These are phyloP conservation scores for Iberis amara DNA, from an alignment of 441 rosid genomes.

Conservation along the genomic window DNA sequence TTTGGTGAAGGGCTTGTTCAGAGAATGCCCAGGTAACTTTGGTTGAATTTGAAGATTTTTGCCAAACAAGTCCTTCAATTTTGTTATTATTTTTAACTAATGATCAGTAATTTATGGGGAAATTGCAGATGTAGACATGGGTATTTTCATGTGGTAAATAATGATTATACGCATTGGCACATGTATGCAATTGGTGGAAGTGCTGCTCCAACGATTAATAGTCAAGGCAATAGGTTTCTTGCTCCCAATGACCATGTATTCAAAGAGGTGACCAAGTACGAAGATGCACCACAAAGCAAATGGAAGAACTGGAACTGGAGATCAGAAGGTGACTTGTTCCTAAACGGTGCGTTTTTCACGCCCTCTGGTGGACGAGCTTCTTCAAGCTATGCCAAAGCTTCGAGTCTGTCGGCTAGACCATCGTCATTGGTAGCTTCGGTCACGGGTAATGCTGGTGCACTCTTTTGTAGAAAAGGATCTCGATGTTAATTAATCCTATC, in stretches of 20 bases:
- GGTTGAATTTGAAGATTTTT: not conserved
- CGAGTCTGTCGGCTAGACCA: constrained; percentile 49
- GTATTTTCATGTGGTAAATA: constrained; percentile 49
- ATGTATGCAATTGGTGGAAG: constrained; percentile 54
- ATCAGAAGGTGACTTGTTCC: constrained; percentile 40
- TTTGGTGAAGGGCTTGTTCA: constrained; percentile 48
- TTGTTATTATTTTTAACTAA: not conserved
- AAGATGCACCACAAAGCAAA: constrained; percentile 30
- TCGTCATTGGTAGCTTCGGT: constrained; percentile 38
- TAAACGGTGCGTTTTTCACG: constrained; percentile 45
- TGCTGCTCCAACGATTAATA: constrained; percentile 43
- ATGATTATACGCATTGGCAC: constrained; percentile 48
- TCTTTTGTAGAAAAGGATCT: constrained; percentile 32
- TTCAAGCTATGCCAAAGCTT: constrained; percentile 42
- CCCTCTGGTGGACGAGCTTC: constrained; percentile 37
- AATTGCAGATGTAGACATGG: constrained; percentile 44
- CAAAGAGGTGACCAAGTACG: constrained; percentile 47
- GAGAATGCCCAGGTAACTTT: constrained; percentile 44
- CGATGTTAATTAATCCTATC: constrained; percentile 23
- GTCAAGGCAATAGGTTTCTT: constrained; percentile 44
- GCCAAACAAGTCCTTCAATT: not conserved
- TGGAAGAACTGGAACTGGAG: constrained; percentile 49
- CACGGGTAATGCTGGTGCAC: constrained; percentile 38
- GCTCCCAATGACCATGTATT: constrained; percentile 37
- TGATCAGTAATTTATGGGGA: not conserved